These are phyloP conservation scores for Pichia gijzeniarum DNA, from an alignment of 805 yeast genomes.

Conservation along the genomic window DNA sequence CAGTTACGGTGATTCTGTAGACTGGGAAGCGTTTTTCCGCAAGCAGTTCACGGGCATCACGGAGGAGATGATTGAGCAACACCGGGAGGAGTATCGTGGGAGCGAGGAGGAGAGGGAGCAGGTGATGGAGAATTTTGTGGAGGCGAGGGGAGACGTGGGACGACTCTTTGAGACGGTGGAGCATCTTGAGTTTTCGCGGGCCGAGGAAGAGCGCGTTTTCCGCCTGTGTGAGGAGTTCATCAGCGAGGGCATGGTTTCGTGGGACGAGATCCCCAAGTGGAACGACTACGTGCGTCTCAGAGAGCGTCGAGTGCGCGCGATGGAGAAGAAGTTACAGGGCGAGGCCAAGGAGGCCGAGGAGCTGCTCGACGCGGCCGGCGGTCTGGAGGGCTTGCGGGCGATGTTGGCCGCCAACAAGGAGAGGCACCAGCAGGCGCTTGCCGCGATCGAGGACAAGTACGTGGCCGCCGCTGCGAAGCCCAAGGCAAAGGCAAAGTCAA, in stretches of 20 bases:
- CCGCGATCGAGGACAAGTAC: too few relatives aligned
- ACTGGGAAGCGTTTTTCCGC: conserved; percentile 55
- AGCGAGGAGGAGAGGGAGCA: conserved; percentile 57
- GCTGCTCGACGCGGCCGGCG: conserved; percentile 23
- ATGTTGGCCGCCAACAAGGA: too few relatives aligned
- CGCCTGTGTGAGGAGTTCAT: too few relatives aligned
- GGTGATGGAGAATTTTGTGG: conserved; percentile 49
- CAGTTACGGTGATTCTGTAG: conserved; percentile 49
- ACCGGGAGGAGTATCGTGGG: conserved; percentile 55
- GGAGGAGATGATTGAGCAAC: conserved; percentile 63
- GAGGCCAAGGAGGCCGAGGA: neutral
- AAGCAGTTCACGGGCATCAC: conserved; percentile 42
- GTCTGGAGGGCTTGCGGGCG: neutral
- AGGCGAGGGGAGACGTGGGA: conserved; percentile 56
- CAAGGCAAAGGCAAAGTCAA: neutral
- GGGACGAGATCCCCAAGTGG: too few relatives aligned
- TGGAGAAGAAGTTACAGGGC: conserved; percentile 1
- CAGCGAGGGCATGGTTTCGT: too few relatives aligned
- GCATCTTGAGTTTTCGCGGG: conserved; percentile 55
- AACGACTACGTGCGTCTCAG: too few relatives aligned
- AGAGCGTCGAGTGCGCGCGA: too few relatives aligned
- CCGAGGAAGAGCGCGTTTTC: conserved; percentile 49
- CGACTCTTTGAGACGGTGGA: conserved; percentile 68
- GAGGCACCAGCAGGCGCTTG: too few relatives aligned
- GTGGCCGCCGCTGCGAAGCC: too few relatives aligned